Base-by-base conservation (phyloP, 1,284 basidiomycete genomes). In the Trichosporon faecale region DNA sequence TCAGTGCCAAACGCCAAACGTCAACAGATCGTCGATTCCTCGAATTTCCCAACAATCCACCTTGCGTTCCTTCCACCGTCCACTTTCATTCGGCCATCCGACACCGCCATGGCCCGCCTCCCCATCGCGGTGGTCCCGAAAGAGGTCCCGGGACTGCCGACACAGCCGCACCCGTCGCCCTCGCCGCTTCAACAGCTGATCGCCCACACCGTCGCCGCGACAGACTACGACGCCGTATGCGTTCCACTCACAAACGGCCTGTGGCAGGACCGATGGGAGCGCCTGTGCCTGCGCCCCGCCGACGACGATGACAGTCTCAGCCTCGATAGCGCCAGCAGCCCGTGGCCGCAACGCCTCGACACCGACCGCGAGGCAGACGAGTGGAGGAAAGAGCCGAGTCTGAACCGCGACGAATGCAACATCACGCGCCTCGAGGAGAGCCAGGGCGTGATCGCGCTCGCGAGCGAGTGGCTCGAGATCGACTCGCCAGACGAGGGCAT, bases 401-500 rank as follows among this genome's bases (percentile, higher is more conserved):
- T 98, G 82, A 82, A 88, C 77, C 85, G 88, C 46, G 91, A 92
- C 68, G 97, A 99, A 84, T 91, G 98, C 71, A 97, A 93, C 70
- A 87, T 98, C 64, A 92, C 91, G 9, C 86, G 91, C 70, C 86
- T 96, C 91, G 94, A 96, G 80, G 95, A 99, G 80, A 90, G 92
- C 1, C 90, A 92, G 70, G 87, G 87, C 40, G 85, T 93, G 25
- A 88, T 92, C 21, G 91, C 87, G 2, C 87, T 97, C 77, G 87
- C 91, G 9, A 94, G 94, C 16, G 92, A 93, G 70, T 99, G 97
- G 97, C 86, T 99, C 12, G 94, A 98, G 82, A 87, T 99, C 52
- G 97, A 99, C 84, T 91, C 94, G 12, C 85, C 88, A 1, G 95
- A 98, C 82, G 93, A 95, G 79, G 95, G 95, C 85, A 91, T 99